Conservation (phyloP, 371 early-diverging fungal species). For the Mortierella sp. region DNA sequence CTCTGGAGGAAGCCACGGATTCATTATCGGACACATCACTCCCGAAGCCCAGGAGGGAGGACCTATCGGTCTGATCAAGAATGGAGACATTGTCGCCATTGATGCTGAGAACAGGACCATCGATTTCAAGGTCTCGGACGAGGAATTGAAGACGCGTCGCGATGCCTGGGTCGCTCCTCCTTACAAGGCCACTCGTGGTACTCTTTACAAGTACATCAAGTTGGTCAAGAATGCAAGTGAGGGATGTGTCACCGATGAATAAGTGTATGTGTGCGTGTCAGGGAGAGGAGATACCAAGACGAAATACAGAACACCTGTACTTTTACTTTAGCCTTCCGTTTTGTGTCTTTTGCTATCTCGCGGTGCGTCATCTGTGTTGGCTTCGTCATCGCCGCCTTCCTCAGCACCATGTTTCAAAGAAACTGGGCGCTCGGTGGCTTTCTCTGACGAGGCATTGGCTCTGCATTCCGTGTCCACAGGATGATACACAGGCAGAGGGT, state of each 20-base stretch:
- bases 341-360: constrained; percentile 10
- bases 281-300: too few relatives aligned
- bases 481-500: constrained; percentile 23
- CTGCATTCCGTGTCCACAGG: background rate
- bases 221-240: constrained; percentile 84
- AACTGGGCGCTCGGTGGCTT: background rate
- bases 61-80: constrained; percentile 88
- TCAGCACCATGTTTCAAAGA: constrained; percentile 7
- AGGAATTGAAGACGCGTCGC: constrained; percentile 78
- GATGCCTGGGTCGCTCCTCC: constrained; percentile 81
- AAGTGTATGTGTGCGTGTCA: constrained; percentile 13
- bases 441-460: background rate
- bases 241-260: constrained; percentile 91
- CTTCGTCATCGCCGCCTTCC: background rate
- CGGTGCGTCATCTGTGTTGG: background rate
- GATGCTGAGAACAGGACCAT: constrained; percentile 85
- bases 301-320: constrained; percentile 1
- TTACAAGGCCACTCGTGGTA: constrained; percentile 88
- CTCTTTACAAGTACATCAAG: constrained; percentile 90
- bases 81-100: constrained; percentile 90
- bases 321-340: constrained; percentile 5
- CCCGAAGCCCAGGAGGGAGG: constrained; percentile 98
- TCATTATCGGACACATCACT: constrained; percentile 97
- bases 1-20: constrained; percentile 97
- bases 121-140: constrained; percentile 78